phyloP scores from a whole-genome alignment of 148 eudicot species.

The Rhododendron griersonianum region DNA sequence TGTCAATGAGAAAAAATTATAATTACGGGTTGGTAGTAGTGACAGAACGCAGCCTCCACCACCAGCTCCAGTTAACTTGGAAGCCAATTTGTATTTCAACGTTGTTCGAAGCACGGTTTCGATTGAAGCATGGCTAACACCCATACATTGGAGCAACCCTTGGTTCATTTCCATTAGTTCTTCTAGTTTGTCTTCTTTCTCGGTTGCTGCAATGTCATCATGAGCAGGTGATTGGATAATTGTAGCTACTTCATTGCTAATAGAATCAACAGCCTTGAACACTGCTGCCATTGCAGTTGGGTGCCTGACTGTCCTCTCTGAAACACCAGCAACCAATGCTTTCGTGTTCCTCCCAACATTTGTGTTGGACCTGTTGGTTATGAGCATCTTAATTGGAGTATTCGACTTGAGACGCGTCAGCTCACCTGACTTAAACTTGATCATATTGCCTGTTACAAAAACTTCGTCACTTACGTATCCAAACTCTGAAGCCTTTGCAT shows the following conservation, averaged over 20 bases:
- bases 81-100: constrained; percentile 66
- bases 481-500: neutral
- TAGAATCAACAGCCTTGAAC: constrained; percentile 80
- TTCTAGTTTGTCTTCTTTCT: constrained; percentile 72
- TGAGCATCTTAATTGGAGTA: constrained; percentile 75
- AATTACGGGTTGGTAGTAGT: constrained; percentile 66
- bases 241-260: constrained; percentile 73
- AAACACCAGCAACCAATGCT: constrained; percentile 84
- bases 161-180: constrained; percentile 97
- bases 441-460: constrained; percentile 73
- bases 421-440: constrained; percentile 77
- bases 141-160: constrained; percentile 94
- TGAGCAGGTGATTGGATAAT: constrained; percentile 57
- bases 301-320: constrained; percentile 68
- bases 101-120: constrained; percentile 80
- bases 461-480: neutral
- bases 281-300: constrained; percentile 73
- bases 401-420: constrained; percentile 63
- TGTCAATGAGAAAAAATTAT: neutral
- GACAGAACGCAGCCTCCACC: constrained; percentile 98
- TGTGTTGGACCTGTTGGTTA: constrained; percentile 90
- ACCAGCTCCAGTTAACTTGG: constrained; percentile 97
- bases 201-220: constrained; percentile 53
- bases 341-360: constrained; percentile 93
- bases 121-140: constrained; percentile 88